phyloP scores from a whole-genome alignment of 139 green algal species.

The Pleodorina starrii region DNA sequence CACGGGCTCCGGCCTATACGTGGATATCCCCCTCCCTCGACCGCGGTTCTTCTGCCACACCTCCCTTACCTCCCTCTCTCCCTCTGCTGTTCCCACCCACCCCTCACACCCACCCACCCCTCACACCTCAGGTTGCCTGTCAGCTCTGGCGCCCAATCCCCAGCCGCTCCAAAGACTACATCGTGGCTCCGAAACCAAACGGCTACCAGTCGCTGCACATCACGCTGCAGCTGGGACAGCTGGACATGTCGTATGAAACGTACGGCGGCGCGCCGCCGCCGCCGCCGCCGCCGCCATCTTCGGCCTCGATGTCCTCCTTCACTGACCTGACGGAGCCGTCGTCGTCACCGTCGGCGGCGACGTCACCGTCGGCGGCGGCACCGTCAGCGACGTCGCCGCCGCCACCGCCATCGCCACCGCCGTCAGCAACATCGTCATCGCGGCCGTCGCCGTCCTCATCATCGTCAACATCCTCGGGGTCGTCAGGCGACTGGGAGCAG shows the following conservation, averaged over 20 bases:
- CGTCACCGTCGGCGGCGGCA: neutral
- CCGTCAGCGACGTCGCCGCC: neutral
- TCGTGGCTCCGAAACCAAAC: conserved; percentile 88
- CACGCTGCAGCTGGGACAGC: conserved; percentile 70
- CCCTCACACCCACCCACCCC: neutral
- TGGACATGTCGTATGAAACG: conserved; percentile 15
- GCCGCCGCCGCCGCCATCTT: too few relatives aligned
- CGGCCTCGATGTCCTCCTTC: neutral
- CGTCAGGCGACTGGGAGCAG: neutral
- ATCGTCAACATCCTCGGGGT: neutral
- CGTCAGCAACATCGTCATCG: neutral
- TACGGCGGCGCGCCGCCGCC: neutral
- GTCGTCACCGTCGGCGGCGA: too few relatives aligned
- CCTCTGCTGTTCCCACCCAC: too few relatives aligned
- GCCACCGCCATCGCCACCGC: too few relatives aligned
- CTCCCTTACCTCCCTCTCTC: too few relatives aligned
- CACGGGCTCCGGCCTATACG: too few relatives aligned
- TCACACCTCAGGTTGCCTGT: conserved; percentile 58
- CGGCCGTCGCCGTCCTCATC: neutral
- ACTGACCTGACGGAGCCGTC: too few relatives aligned
- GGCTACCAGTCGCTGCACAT: conserved; percentile 93
- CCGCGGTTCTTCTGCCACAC: too few relatives aligned
- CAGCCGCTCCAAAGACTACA: conserved; percentile 92
- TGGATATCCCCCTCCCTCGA: too few relatives aligned
- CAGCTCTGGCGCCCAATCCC: conserved; percentile 79